Percentiles rank a stretch among this genome's conserved stretches.
Conservation (phyloP, 345 rosid genomes). For the Pistacia integerrima region DNA sequence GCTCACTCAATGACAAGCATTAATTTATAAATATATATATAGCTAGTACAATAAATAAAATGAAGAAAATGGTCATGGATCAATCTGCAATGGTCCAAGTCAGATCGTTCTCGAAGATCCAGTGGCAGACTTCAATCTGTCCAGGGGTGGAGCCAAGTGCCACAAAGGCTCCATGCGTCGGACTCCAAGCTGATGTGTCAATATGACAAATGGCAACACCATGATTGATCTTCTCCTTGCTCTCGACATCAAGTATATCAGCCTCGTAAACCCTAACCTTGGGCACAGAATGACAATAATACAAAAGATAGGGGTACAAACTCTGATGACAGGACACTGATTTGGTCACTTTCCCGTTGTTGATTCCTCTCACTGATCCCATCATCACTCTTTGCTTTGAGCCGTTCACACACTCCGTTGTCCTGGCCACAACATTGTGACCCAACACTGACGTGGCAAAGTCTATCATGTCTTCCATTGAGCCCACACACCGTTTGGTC, state of each 20-base stretch:
- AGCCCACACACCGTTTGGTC: conserved; percentile 64
- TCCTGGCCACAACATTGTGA: conserved; percentile 35
- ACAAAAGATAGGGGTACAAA: conserved; percentile 64
- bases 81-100: conserved; percentile 58
- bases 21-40: background rate
- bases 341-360: conserved; percentile 55
- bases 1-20: background rate
- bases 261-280: conserved; percentile 68
- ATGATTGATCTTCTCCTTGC: conserved; percentile 41
- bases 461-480: conserved; percentile 73
- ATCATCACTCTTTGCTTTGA: conserved; percentile 45
- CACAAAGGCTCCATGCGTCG: conserved; percentile 65
- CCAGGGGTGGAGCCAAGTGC: conserved; percentile 68
- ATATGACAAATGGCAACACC: conserved; percentile 76
- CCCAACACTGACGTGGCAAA: conserved; percentile 56
- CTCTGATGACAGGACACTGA: conserved; percentile 86
- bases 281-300: conserved; percentile 81
- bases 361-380: conserved; percentile 52
- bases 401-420: conserved; percentile 50
- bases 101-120: conserved; percentile 81
- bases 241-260: conserved; percentile 45
- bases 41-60: background rate
- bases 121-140: conserved; percentile 70
- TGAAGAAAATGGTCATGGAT: background rate
- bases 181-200: conserved; percentile 75